Percentiles rank a stretch among this genome's conserved stretches.
Evolutionary conservation across 2,329 filamentous ascomycete species (phyloP).

Genomic region (Grosmannia serpens): DNA sequence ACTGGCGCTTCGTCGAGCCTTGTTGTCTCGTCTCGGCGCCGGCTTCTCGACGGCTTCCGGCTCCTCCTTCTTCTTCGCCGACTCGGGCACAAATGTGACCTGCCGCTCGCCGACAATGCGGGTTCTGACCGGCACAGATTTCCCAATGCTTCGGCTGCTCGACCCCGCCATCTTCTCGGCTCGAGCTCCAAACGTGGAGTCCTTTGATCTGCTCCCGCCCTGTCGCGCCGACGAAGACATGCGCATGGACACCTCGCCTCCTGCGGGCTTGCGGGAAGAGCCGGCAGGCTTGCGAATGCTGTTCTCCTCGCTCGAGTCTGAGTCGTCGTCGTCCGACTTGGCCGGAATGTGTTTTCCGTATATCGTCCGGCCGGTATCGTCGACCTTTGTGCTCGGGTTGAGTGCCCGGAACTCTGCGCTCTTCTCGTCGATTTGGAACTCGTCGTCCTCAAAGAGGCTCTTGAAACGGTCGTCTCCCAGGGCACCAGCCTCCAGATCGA

Average conservation of each 20-base stretch:
- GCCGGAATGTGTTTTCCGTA: slow-evolving; percentile 29
- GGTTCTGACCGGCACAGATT: slow-evolving; percentile 26
- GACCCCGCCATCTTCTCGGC: slow-evolving; percentile 29
- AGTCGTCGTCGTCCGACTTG: not conserved
- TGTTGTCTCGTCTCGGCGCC: slow-evolving; percentile 22
- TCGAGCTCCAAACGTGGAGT: slow-evolving; percentile 46
- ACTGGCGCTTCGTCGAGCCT: slow-evolving; percentile 56
- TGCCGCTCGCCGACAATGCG: slow-evolving; percentile 51
- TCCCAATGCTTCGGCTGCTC: slow-evolving; percentile 23
- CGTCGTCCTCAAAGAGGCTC: slow-evolving; percentile 81
- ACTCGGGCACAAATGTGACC: slow-evolving; percentile 60
- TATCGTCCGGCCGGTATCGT: slow-evolving; percentile 27
- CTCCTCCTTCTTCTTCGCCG: slow-evolving; percentile 35
- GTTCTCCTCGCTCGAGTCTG: slow-evolving; percentile 27
- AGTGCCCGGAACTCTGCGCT: slow-evolving; percentile 77
- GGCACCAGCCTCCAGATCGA: slow-evolving; percentile 51
- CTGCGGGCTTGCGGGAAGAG: not conserved
- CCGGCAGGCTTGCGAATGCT: slow-evolving; percentile 20
- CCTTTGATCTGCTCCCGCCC: slow-evolving; percentile 41
- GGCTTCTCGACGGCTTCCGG: slow-evolving; percentile 18
- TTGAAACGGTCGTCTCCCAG: slow-evolving; percentile 80
- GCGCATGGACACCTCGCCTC: slow-evolving; percentile 40
- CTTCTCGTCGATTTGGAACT: slow-evolving; percentile 83
- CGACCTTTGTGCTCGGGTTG: slow-evolving; percentile 70
- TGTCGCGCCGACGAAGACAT: slow-evolving; percentile 59